Conservation (phyloP, 441 rosid species). For the Gossypium gossypioides region DNA sequence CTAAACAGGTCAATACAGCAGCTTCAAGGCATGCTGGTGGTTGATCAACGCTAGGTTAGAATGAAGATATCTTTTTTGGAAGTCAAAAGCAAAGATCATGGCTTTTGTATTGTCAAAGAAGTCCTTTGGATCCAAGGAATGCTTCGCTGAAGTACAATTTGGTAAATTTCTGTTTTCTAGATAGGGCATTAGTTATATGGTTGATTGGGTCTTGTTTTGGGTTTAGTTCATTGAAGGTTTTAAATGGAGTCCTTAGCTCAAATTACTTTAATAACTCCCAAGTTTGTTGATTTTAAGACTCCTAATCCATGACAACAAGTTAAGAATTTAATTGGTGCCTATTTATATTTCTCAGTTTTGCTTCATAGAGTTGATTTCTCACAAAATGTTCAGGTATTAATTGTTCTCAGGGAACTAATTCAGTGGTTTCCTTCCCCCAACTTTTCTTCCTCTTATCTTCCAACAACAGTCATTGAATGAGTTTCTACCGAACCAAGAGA, state of each 20-base stretch:
- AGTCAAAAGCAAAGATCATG: not conserved
- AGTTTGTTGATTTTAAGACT: not conserved
- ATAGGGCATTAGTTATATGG: not conserved
- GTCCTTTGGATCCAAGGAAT: not conserved
- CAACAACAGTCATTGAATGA: not conserved
- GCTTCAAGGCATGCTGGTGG: not conserved
- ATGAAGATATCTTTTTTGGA: not conserved
- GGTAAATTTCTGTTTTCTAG: not conserved
- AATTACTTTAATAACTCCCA: not conserved
- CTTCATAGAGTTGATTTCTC: not conserved
- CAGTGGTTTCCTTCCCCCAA: not conserved
- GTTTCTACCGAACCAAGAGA: not conserved
- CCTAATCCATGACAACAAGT: not conserved
- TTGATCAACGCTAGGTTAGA: not conserved
- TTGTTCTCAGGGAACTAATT: not conserved
- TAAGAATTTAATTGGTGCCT: not conserved
- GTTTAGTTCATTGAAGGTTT: not conserved
- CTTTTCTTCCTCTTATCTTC: not conserved
- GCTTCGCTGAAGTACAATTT: not conserved
- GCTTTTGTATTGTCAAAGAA: not conserved
- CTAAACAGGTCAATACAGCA: not conserved
- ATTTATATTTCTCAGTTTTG: not conserved
- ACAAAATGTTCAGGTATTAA: not conserved
- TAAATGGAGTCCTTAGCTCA: not conserved
- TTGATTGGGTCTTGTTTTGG: not conserved